Percentiles rank a stretch among this genome's conserved stretches.
phyloP scores from a whole-genome alignment of 805 yeast species.

The Candida incommunis region DNA sequence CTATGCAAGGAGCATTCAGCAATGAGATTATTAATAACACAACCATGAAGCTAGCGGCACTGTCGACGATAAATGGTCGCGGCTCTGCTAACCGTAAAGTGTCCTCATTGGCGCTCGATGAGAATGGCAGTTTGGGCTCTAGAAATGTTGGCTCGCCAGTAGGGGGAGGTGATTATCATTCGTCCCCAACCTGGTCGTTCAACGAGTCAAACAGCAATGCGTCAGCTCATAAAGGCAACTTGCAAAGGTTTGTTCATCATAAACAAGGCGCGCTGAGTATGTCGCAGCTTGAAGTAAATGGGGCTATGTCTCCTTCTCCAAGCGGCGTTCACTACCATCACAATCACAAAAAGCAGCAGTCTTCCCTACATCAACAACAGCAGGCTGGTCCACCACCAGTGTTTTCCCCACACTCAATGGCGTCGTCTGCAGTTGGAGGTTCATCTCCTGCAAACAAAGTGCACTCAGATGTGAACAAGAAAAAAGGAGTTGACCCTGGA shows the following conservation, averaged over 20 bases:
- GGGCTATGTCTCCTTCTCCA: neutral
- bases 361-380: too few species aligned
- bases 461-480: neutral
- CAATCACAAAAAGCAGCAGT: neutral
- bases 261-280: neutral
- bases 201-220: too few species aligned
- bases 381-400: too few species aligned
- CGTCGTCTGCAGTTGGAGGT: too few species aligned
- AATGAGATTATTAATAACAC: slow-evolving; percentile 11
- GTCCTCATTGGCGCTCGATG: neutral
- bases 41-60: slow-evolving; percentile 50
- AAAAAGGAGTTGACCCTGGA: neutral
- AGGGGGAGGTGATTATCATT: neutral
- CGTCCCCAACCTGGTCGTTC: neutral
- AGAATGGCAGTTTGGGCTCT: neutral
- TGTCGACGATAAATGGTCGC: slow-evolving; percentile 43
- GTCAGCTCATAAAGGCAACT: neutral
- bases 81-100: neutral
- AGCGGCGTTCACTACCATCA: too few species aligned
- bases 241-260: neutral
- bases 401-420: too few species aligned
- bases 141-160: neutral
- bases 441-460: too few species aligned
- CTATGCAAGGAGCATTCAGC: neutral
- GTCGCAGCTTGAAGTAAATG: neutral